Evolutionary conservation across 2,329 filamentous ascomycete genomes (phyloP).

Genomic region (Fusarium sp.): DNA sequence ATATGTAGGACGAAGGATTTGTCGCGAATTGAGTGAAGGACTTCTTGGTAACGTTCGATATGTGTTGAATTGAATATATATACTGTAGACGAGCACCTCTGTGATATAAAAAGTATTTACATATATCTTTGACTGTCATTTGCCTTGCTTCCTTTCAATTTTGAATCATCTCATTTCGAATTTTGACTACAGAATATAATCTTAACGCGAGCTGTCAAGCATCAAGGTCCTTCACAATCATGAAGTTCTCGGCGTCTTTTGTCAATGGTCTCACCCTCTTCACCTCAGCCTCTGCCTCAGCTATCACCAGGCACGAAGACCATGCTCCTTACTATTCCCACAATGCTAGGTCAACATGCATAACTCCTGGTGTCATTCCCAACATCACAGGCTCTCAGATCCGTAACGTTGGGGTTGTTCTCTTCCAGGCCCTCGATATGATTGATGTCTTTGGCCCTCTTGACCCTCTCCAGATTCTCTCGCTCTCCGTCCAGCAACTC

Average conservation of each 20-base stretch:
- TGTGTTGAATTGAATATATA: neutral
- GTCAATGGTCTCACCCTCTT: constrained; percentile 24
- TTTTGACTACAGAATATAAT: neutral
- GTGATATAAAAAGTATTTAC: neutral
- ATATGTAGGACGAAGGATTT: constrained; percentile 5
- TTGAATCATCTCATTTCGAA: too few species aligned
- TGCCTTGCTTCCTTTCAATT: neutral
- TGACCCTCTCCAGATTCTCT: constrained; percentile 58
- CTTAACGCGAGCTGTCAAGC: constrained; percentile 15
- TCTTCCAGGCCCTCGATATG: constrained; percentile 60
- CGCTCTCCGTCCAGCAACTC: constrained; percentile 49
- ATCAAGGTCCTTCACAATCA: constrained; percentile 2
- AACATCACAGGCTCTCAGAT: constrained; percentile 38
- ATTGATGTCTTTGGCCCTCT: constrained; percentile 62
- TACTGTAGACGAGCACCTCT: neutral
- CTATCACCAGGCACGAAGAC: neutral
- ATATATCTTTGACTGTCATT: neutral
- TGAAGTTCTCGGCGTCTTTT: constrained; percentile 38
- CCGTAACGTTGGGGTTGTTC: constrained; percentile 56
- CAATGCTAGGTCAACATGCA: constrained; percentile 26
- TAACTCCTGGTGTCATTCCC: constrained; percentile 40
- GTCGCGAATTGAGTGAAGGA: constrained; percentile 12
- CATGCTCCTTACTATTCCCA: constrained; percentile 1
- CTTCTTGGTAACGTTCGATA: neutral
- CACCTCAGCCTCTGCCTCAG: constrained; percentile 17